phyloP scores from a whole-genome alignment of 2,329 filamentous ascomycete species.

The Cercospora sojina region DNA sequence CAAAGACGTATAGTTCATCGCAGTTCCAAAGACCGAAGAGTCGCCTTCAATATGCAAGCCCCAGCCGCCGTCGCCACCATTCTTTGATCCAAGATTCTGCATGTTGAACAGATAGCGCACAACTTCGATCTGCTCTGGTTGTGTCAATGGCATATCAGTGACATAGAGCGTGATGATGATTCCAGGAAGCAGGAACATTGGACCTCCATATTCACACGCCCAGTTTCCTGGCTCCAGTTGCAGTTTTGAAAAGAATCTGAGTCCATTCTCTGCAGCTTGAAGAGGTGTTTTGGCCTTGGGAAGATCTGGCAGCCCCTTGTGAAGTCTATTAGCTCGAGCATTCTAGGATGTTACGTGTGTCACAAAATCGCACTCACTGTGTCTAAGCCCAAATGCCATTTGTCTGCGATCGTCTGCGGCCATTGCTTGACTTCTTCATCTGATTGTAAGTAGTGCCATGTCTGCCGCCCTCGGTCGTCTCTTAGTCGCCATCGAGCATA shows the following conservation, averaged over 20 bases:
- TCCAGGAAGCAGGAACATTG: slow-evolving; percentile 90
- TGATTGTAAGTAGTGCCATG: slow-evolving; percentile 83
- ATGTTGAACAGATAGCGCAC: slow-evolving; percentile 87
- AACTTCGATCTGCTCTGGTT: slow-evolving; percentile 79
- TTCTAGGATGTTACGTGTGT: slow-evolving; percentile 41
- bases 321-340: slow-evolving; percentile 11
- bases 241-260: slow-evolving; percentile 84
- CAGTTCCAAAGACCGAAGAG: slow-evolving; percentile 85
- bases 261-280: slow-evolving; percentile 75
- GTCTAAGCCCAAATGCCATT: slow-evolving; percentile 78
- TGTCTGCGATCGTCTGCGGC: slow-evolving; percentile 88
- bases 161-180: slow-evolving; percentile 83
- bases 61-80: slow-evolving; percentile 88
- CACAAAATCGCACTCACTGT: slow-evolving; percentile 55
- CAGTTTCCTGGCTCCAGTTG: slow-evolving; percentile 89
- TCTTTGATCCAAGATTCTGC: slow-evolving; percentile 56
- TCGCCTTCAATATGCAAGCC: slow-evolving; percentile 92
- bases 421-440: slow-evolving; percentile 71
- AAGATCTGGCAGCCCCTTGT: slow-evolving; percentile 70
- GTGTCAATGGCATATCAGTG: slow-evolving; percentile 81
- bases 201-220: slow-evolving; percentile 96
- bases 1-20: slow-evolving; percentile 80
- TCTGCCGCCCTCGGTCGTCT: slow-evolving; percentile 81
- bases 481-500: slow-evolving; percentile 78
- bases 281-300: slow-evolving; percentile 69